Evolutionary conservation across 257 asterid species (phyloP).

Genomic region (Solanum dulcamara): DNA sequence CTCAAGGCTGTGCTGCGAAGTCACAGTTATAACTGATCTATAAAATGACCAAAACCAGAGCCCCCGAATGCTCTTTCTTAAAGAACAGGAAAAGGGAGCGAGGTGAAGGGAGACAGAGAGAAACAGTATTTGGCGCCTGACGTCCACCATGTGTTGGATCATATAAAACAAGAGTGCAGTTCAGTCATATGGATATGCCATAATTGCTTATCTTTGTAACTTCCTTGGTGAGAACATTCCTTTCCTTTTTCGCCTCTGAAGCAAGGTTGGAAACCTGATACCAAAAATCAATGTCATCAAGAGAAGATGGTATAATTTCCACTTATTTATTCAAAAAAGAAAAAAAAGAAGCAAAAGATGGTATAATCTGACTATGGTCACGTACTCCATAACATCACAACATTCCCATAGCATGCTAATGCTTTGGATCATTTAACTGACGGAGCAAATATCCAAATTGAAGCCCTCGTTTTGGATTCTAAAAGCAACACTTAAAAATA

Average conservation of each 20-base stretch:
- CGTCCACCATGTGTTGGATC: neutral
- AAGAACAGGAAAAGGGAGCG: neutral
- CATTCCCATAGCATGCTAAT: neutral
- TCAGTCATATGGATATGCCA: conserved; percentile 68
- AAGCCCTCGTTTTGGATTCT: neutral
- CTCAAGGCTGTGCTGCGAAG: neutral
- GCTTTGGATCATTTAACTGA: neutral
- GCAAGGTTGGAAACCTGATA: conserved; percentile 61
- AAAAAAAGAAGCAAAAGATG: neutral
- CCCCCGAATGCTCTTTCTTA: neutral
- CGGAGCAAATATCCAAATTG: neutral
- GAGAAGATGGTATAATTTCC: neutral
- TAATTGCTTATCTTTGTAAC: conserved; percentile 78
- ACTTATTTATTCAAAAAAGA: neutral
- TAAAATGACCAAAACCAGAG: neutral
- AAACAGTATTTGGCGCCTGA: neutral
- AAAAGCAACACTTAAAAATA: neutral
- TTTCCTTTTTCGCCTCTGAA: conserved; percentile 58
- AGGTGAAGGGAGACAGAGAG: neutral
- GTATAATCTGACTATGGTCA: neutral
- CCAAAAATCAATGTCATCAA: neutral
- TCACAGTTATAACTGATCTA: neutral
- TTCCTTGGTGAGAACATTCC: conserved; percentile 61
- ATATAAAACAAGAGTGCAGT: neutral
- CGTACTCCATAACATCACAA: neutral